Base-by-base conservation (phyloP, 768 basidiomycete species). In the Calocera cornea region DNA sequence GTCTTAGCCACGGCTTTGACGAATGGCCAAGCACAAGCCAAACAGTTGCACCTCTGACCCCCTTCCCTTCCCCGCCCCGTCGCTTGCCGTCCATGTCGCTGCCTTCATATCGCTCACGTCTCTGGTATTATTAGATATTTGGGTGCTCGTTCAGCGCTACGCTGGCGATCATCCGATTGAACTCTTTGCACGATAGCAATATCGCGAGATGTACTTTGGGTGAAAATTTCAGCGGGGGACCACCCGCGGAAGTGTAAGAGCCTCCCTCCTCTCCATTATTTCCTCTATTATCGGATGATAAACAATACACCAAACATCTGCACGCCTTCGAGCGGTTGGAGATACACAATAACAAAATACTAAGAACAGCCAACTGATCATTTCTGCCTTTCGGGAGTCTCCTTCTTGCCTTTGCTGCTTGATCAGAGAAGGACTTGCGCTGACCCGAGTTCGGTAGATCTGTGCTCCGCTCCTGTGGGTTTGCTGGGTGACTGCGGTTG, bases 321-420 rank as follows among this genome's bases (percentile, higher is more conserved):
- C 29, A 85, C 77, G 67, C 79, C 80, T 16, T 78, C 76, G 33
- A 85, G 82, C 33, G 92, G 92, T 65, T 81, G 85, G 29, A 95
- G 80, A 22, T 60, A 60, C 31, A 27, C 31, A 17, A 47, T 60
- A 17, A 14, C 2, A 27, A 60, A 60, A 60, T 29, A 60, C 54
- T 60, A 60, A 60, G 54, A 60, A 60, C 54, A 60, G 54, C 54
- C 54, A 60, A 60, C 54, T 60, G 54, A 60, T 60, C 31, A 17
- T 19, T 60, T 47, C 44, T 11, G 8, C 54, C 31, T 60, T 10
- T 24, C 7, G 3, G 44, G 8, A 17, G 5, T 19, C 44, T 47
- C 44, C 19, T 47, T n/a, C n/a, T 19, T 47, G 36, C 36, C 5
- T 38, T 38, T 14, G 36, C n/a, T n/a, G n/a, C n/a, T n/a, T n/a